phyloP scores from a whole-genome alignment of 805 yeast genomes.

The Ogataea trehalophila region DNA sequence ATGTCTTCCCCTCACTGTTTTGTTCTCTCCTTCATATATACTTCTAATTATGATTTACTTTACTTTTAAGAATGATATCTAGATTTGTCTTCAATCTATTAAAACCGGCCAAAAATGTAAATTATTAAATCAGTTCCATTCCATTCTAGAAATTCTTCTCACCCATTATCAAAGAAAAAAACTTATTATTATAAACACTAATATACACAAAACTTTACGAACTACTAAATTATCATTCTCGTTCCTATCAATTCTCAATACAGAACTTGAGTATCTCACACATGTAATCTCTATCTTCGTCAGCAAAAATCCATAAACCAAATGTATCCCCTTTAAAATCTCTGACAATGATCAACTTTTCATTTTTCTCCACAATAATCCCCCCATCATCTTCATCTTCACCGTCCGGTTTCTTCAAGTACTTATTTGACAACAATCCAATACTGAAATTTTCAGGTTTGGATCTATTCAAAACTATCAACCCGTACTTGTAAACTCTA shows the following conservation, averaged over 20 bases:
- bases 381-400: constrained; percentile 28
- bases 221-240: no score
- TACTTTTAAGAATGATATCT: no score
- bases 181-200: no score
- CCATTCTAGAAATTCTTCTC: no score
- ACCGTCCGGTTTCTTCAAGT: constrained; percentile 23
- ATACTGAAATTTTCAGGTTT: constrained; percentile 68
- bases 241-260: constrained; percentile 14
- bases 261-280: constrained; percentile 36
- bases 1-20: no score
- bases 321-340: constrained; percentile 64
- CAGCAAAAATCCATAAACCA: constrained; percentile 76
- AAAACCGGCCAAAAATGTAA: no score
- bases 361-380: constrained; percentile 64
- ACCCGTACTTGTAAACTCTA: constrained; percentile 53
- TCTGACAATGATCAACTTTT: constrained; percentile 64
- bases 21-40: no score
- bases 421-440: constrained; percentile 56
- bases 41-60: no score
- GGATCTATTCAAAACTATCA: constrained; percentile 62
- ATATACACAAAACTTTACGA: no score
- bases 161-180: no score
- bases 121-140: no score
- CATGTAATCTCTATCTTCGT: constrained; percentile 57
- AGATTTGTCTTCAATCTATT: no score